These are phyloP conservation scores for Cystobasidiaceae sp. DNA, from an alignment of 1,284 basidiomycete genomes.

Conservation along the genomic window DNA sequence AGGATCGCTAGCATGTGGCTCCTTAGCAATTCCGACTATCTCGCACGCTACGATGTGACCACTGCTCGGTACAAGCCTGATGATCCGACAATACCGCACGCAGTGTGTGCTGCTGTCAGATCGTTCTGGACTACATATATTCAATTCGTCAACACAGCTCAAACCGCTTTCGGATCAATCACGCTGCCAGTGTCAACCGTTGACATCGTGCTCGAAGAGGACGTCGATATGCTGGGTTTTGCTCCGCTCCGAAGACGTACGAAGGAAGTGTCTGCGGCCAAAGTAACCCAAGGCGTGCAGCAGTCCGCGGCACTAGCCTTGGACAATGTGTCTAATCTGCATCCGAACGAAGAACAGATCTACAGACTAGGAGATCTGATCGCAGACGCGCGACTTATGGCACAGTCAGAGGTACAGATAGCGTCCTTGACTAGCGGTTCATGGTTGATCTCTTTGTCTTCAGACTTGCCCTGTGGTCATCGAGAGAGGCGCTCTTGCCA, in stretches of 20 bases:
- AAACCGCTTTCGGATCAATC: conserved; percentile 63
- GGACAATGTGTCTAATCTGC: conserved; percentile 51
- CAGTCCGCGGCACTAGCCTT: too few species aligned
- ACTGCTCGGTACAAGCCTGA: conserved; percentile 20
- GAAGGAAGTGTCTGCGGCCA: conserved; percentile 23
- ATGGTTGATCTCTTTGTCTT: neutral
- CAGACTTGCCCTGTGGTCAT: conserved; percentile 27
- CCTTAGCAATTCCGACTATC: conserved; percentile 67
- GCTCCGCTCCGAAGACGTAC: conserved; percentile 63
- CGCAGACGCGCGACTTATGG: conserved; percentile 64
- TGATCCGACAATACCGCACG: conserved; percentile 27
- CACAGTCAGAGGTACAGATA: conserved; percentile 55
- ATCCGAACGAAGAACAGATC: conserved; percentile 90
- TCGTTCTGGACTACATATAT: conserved; percentile 70
- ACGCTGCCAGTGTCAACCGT: conserved; percentile 57
- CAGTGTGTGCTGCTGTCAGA: conserved; percentile 36
- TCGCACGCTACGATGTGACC: conserved; percentile 46
- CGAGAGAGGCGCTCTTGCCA: conserved; percentile 32
- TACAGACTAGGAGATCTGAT: conserved; percentile 87
- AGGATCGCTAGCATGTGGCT: conserved; percentile 88
- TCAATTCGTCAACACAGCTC: conserved; percentile 62
- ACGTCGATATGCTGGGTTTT: conserved; percentile 83
- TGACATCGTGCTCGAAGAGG: conserved; percentile 74
- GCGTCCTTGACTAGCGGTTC: too few species aligned
- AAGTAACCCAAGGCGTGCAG: conserved; percentile 1